Conservation (phyloP, 2,329 filamentous ascomycete genomes). For the Colletotrichum falcatum region DNA sequence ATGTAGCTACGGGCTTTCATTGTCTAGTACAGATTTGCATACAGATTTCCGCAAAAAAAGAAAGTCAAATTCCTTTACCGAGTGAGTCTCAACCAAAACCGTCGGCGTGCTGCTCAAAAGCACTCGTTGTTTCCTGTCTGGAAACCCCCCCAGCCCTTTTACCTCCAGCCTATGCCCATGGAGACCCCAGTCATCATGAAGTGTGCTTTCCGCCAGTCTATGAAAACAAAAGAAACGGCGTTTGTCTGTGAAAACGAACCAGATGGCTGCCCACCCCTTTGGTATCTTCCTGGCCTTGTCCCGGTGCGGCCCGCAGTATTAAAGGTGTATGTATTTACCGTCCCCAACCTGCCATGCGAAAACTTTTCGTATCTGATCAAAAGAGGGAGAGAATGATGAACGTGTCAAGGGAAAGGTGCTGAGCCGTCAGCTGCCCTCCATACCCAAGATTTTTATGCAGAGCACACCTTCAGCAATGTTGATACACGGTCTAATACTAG, state of each 20-base stretch:
- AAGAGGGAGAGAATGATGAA: conserved; percentile 4
- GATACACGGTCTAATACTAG: conserved; percentile 45
- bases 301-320: conserved; percentile 39
- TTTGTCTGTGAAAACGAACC: conserved; percentile 31
- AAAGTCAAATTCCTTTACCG: conserved; percentile 31
- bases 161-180: conserved; percentile 36
- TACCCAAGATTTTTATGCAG: not conserved
- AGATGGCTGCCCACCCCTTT: conserved; percentile 29
- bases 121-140: conserved; percentile 33
- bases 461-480: not conserved
- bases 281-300: conserved; percentile 38
- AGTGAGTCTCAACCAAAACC: conserved; percentile 15
- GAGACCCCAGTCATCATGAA: conserved; percentile 39
- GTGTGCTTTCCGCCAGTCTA: conserved; percentile 40
- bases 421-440: not conserved
- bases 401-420: conserved; percentile 1
- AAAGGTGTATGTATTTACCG: conserved; percentile 43
- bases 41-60: conserved; percentile 27
- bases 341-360: conserved; percentile 39
- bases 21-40: conserved; percentile 40
- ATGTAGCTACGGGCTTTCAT: conserved; percentile 35
- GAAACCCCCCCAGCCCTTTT: conserved; percentile 34
- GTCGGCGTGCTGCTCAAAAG: conserved; percentile 12
- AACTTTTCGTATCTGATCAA: conserved; percentile 33
- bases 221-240: conserved; percentile 36